phyloP scores from a whole-genome alignment of 129 eudicot genomes.

The Artemisia tridentata region DNA sequence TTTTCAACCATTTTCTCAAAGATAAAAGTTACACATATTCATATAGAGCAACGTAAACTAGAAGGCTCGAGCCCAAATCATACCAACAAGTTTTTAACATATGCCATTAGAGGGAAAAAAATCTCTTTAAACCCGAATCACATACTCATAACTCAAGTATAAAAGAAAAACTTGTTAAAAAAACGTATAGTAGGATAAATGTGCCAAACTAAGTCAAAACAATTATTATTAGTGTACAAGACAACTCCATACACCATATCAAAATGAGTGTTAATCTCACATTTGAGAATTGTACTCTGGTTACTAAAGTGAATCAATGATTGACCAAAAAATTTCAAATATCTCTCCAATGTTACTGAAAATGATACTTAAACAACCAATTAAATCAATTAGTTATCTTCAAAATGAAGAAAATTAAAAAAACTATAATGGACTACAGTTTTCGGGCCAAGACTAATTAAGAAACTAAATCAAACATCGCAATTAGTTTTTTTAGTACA shows the following conservation, averaged over 20 bases:
- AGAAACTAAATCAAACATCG: too few species aligned
- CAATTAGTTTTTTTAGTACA: too few species aligned
- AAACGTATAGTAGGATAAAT: too few species aligned
- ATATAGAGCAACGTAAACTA: neutral
- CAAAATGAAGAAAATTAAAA: neutral
- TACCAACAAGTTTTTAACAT: neutral
- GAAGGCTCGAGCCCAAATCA: neutral
- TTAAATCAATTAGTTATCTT: neutral
- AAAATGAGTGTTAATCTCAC: neutral
- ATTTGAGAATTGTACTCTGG: neutral
- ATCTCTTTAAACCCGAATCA: too few species aligned
- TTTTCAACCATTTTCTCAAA: slow-evolving; percentile 5
- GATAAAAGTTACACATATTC: neutral
- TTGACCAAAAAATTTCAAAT: neutral
- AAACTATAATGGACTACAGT: slow-evolving; percentile 1
- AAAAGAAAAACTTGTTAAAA: too few species aligned
- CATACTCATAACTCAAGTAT: too few species aligned
- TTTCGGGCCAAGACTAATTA: neutral
- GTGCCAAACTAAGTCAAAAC: too few species aligned
- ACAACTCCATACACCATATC: neutral
- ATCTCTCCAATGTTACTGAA: neutral
- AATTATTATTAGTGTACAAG: too few species aligned
- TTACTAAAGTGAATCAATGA: slow-evolving; percentile 3
- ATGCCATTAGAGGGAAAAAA: neutral
- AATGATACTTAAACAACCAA: neutral